phyloP scores from a whole-genome alignment of 495 filamentous ascomycete species.

The Tuber brumale region DNA sequence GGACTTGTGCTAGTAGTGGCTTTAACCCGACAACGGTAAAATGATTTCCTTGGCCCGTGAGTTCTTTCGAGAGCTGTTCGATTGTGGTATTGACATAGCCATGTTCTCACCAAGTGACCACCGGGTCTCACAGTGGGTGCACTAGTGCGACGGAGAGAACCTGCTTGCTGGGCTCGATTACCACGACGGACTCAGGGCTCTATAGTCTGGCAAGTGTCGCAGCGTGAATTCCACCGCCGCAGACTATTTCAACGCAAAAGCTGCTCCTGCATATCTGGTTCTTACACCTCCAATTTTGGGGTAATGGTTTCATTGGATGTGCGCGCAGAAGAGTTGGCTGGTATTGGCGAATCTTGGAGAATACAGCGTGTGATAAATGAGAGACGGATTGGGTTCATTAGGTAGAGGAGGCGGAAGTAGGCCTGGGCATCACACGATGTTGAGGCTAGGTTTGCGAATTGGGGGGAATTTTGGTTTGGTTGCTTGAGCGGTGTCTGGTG shows the following conservation, averaged over 20 bases:
- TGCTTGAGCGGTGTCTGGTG: constrained; percentile 42
- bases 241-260: constrained; percentile 82
- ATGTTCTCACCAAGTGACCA: constrained; percentile 52
- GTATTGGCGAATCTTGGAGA: constrained; percentile 45
- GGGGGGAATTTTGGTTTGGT: constrained; percentile 77
- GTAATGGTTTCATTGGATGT: constrained; percentile 8
- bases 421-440: constrained; percentile 98
- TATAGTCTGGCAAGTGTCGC: constrained; percentile 74
- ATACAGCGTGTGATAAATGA: constrained; percentile 75
- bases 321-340: constrained; percentile 27
- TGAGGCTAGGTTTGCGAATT: constrained; percentile 87
- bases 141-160: constrained; percentile 70
- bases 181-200: constrained; percentile 63
- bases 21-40: constrained; percentile 57
- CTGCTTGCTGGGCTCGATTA: constrained; percentile 73
- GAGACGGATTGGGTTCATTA: constrained; percentile 80
- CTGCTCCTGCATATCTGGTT: too few species aligned
- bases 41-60: constrained; percentile 2
- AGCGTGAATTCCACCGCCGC: constrained; percentile 92
- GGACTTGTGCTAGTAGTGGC: constrained; percentile 91
- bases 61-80: constrained; percentile 15
- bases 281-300: constrained; percentile 36
- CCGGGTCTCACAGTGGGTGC: constrained; percentile 66
- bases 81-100: constrained; percentile 57
- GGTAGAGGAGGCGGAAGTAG: constrained; percentile 74